Percentiles rank a stretch among this genome's conserved stretches.
These are phyloP conservation scores for Fraxinus nigra DNA, from an alignment of 305 asterid genomes.

Conservation along the genomic window DNA sequence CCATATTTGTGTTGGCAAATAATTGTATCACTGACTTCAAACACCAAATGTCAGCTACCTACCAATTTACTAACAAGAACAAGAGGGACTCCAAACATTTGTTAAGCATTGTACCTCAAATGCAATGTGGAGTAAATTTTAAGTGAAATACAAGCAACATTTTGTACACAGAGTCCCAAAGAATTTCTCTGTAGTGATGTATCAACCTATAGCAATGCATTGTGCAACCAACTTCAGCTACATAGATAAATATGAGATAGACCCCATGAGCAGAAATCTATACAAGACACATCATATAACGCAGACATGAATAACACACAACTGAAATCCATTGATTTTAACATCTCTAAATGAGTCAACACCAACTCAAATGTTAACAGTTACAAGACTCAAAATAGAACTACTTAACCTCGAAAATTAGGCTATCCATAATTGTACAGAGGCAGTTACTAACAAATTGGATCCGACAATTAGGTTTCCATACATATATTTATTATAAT, in stretches of 20 bases:
- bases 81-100: background rate
- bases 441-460: background rate
- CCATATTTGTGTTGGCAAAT: background rate
- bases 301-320: background rate
- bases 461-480: background rate
- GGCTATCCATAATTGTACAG: background rate
- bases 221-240: background rate
- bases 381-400: background rate
- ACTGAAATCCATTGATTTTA: too few relatives aligned
- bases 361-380: background rate
- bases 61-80: background rate
- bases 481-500: background rate
- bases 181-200: background rate
- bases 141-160: background rate
- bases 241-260: background rate
- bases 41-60: background rate
- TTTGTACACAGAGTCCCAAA: background rate
- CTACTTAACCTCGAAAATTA: background rate
- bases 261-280: background rate
- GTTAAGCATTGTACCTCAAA: background rate
- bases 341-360: background rate
- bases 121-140: background rate
- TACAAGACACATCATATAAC: background rate
- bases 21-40: background rate
- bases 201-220: background rate